phyloP scores from a whole-genome alignment of 345 rosid genomes.

The Noccaea caerulescens region DNA sequence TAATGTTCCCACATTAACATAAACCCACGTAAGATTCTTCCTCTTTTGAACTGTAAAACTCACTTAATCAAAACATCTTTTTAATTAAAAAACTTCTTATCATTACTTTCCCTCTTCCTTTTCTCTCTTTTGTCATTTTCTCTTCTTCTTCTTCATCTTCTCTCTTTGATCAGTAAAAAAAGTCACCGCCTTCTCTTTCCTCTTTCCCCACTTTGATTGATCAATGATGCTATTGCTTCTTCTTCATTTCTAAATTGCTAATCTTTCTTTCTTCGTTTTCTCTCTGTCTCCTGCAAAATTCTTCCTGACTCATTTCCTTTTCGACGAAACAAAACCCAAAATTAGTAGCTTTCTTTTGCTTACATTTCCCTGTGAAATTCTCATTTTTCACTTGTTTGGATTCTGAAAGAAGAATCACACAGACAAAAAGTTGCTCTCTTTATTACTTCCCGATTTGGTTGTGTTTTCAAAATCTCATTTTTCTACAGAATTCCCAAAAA shows the following conservation, averaged over 20 bases:
- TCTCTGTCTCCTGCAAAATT: constrained; percentile 9
- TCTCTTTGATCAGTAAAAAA: constrained; percentile 38
- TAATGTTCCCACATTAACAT: constrained; percentile 40
- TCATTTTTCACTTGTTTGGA: not conserved
- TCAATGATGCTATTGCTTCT: constrained; percentile 30
- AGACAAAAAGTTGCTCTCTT: constrained; percentile 7
- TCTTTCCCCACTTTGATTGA: constrained; percentile 42
- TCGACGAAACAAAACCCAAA: constrained; percentile 11
- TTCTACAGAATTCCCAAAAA: constrained; percentile 22
- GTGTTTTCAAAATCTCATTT: not conserved
- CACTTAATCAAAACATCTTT: constrained; percentile 2
- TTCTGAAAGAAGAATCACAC: constrained; percentile 15
- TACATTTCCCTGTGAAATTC: constrained; percentile 27
- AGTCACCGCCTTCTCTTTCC: constrained; percentile 43
- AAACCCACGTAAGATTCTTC: constrained; percentile 46
- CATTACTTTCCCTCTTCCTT: constrained; percentile 36
- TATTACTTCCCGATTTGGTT: constrained; percentile 11
- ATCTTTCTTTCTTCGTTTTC: constrained; percentile 1
- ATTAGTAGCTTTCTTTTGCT: constrained; percentile 13
- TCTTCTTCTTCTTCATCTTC: constrained; percentile 17
- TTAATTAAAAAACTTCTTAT: constrained; percentile 19
- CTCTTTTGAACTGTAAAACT: constrained; percentile 45
- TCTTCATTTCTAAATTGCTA: constrained; percentile 4
- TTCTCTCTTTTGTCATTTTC: constrained; percentile 34
- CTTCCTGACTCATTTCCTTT: constrained; percentile 29